Evolutionary conservation across 371 early-diverging fungal species (phyloP).

Genomic region (Circinella umbellata): DNA sequence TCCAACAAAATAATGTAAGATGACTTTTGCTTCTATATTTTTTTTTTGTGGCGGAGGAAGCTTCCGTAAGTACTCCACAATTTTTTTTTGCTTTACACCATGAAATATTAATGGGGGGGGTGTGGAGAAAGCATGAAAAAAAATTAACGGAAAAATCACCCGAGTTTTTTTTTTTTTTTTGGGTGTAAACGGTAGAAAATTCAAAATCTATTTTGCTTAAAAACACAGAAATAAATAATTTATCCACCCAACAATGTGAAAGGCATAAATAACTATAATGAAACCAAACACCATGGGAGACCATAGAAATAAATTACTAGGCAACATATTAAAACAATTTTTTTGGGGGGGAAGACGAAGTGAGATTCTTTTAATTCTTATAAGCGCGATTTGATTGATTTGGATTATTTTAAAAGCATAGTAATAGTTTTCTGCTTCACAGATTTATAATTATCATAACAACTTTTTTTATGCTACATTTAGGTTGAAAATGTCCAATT

Average conservation of each 20-base stretch:
- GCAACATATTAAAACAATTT: background rate
- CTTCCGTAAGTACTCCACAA: constrained; percentile 8
- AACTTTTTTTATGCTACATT: too few relatives aligned
- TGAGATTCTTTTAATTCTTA: too few relatives aligned
- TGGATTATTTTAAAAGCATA: too few relatives aligned
- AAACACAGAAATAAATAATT: background rate
- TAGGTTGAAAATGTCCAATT: too few relatives aligned
- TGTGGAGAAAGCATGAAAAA: too few relatives aligned
- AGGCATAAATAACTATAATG: background rate
- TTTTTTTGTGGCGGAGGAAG: background rate
- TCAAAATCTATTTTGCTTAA: background rate
- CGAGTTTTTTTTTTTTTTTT: background rate
- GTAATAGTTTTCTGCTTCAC: too few relatives aligned
- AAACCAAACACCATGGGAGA: too few relatives aligned
- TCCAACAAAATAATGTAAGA: too few relatives aligned
- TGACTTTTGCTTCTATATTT: too few relatives aligned
- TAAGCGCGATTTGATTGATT: too few relatives aligned
- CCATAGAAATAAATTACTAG: background rate
- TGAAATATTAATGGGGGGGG: background rate
- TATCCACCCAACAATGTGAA: background rate
- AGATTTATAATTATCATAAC: too few relatives aligned
- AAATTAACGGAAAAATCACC: background rate
- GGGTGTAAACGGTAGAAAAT: background rate
- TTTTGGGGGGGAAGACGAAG: too few relatives aligned
- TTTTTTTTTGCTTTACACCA: background rate